These are phyloP conservation scores for Salisapilia sapeloensis DNA, from an alignment of 352 stramenopile species.

Conservation along the genomic window DNA sequence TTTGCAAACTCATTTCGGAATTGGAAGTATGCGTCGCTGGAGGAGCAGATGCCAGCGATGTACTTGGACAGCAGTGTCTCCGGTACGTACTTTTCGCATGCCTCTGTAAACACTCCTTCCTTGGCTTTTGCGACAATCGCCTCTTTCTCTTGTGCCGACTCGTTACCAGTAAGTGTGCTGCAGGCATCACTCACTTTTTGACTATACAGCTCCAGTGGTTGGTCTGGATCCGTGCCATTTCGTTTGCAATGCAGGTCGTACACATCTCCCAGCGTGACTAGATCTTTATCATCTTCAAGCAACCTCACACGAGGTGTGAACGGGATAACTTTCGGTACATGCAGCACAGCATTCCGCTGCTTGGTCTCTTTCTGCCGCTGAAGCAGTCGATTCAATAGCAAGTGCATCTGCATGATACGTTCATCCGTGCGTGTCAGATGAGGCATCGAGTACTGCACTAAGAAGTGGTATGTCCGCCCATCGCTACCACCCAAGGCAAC, in stretches of 20 bases:
- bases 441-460: slow-evolving; percentile 87
- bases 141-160: slow-evolving; percentile 32
- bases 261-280: slow-evolving; percentile 69
- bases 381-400: slow-evolving; percentile 77
- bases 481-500: slow-evolving; percentile 82
- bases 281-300: slow-evolving; percentile 71
- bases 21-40: slow-evolving; percentile 71
- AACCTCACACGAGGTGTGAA: slow-evolving; percentile 82
- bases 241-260: slow-evolving; percentile 66
- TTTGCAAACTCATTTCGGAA: slow-evolving; percentile 80
- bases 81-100: slow-evolving; percentile 61
- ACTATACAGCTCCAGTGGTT: slow-evolving; percentile 65
- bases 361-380: slow-evolving; percentile 78
- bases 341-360: slow-evolving; percentile 77
- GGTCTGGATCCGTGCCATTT: slow-evolving; percentile 51
- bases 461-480: slow-evolving; percentile 78
- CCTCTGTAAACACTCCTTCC: slow-evolving; percentile 53
- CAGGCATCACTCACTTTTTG: slow-evolving; percentile 60
- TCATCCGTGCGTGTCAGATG: slow-evolving; percentile 89
- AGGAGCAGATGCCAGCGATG: slow-evolving; percentile 48
- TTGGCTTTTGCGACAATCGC: slow-evolving; percentile 44
- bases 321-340: slow-evolving; percentile 85
- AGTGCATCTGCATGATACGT: slow-evolving; percentile 88
- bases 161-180: slow-evolving; percentile 10
- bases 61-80: slow-evolving; percentile 79